phyloP scores from a whole-genome alignment of 202 grass and related monocot genomes.

The Zizania palustris region DNA sequence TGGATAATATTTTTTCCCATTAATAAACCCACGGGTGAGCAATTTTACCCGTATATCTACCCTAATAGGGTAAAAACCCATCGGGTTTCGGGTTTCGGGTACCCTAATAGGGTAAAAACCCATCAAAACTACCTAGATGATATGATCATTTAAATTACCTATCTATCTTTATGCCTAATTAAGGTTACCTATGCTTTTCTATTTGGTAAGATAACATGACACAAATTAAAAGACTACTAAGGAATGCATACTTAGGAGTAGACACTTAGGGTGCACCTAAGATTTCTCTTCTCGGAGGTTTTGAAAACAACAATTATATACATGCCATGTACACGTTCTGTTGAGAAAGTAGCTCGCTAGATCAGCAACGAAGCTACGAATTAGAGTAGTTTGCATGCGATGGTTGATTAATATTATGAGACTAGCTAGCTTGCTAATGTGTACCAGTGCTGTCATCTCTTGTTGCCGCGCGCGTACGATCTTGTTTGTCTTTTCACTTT shows the following conservation, averaged over 20 bases:
- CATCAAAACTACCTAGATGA: neutral
- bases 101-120: too few species aligned
- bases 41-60: too few species aligned
- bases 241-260: neutral
- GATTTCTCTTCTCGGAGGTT: neutral
- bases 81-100: too few species aligned
- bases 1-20: too few species aligned
- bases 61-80: too few species aligned
- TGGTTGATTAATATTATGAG: too few species aligned
- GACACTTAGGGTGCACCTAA: neutral
- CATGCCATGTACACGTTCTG: neutral
- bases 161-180: neutral
- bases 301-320: neutral
- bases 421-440: neutral
- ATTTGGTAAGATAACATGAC: neutral
- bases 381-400: neutral
- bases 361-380: neutral
- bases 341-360: neutral
- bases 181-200: neutral
- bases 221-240: neutral
- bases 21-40: too few species aligned
- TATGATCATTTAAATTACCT: neutral
- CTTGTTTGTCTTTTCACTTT: neutral
- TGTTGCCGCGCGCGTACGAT: neutral
- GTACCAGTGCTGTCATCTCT: neutral